Conservation (phyloP, 495 filamentous ascomycete species). For the Staphylotrichum longicolle region DNA sequence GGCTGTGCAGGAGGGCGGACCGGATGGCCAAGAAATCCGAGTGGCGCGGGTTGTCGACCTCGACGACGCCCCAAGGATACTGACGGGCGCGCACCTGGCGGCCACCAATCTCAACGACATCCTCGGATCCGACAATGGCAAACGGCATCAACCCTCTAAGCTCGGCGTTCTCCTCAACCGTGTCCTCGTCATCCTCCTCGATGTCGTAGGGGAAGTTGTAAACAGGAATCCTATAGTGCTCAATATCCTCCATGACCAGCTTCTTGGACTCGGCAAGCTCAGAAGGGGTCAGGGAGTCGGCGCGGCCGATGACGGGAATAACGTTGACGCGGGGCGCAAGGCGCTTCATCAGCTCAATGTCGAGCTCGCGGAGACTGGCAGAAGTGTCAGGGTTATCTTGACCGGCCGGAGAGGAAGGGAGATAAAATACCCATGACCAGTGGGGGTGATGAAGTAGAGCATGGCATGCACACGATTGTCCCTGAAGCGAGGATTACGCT, state of each 20-base stretch:
- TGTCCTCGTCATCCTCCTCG: conserved; percentile 99
- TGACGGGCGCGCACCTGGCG: conserved; percentile 90
- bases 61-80: conserved; percentile 98
- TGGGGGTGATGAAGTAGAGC: conserved; percentile 98
- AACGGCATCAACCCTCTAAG: conserved; percentile 97
- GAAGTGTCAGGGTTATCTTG: conserved; percentile 26
- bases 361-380: conserved; percentile 86
- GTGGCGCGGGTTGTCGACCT: conserved; percentile 98
- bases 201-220: conserved; percentile 99
- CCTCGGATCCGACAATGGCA: conserved; percentile 95
- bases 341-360: conserved; percentile 99
- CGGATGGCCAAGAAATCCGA: conserved; percentile 97
- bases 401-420: background rate
- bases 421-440: conserved; percentile 77
- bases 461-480: conserved; percentile 98
- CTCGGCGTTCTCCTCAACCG: conserved; percentile 97
- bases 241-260: conserved; percentile 99
- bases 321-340: conserved; percentile 97
- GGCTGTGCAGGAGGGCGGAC: conserved; percentile 92
- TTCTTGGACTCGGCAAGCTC: conserved; percentile 99
- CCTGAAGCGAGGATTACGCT: conserved; percentile 98
- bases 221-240: conserved; percentile 98
- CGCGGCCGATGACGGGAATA: conserved; percentile 97
- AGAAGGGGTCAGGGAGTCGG: conserved; percentile 92
- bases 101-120: conserved; percentile 88